These are phyloP conservation scores for Nephelium lappaceum DNA, from an alignment of 345 rosid genomes.

Conservation along the genomic window DNA sequence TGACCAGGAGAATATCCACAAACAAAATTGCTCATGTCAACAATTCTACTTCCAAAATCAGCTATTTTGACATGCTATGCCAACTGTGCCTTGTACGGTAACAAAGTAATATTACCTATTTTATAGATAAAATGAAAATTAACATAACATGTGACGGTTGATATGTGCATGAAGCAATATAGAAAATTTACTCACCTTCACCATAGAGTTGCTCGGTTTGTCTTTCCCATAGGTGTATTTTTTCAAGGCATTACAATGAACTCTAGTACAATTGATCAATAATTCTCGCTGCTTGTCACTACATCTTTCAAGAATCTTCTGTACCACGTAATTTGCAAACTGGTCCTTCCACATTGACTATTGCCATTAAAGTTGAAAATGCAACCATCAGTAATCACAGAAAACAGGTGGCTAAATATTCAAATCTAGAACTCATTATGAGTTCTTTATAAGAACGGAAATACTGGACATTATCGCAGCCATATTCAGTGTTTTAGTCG, in stretches of 20 bases:
- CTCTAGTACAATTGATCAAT: conserved; percentile 60
- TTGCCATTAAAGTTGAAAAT: conserved; percentile 5
- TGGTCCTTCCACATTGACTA: conserved; percentile 99
- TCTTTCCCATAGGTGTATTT: conserved; percentile 98
- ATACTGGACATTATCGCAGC: neutral
- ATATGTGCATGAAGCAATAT: neutral
- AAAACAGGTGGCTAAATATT: neutral
- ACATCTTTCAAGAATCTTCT: conserved; percentile 84
- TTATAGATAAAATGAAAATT: neutral
- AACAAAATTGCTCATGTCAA: too few species aligned
- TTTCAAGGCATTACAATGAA: conserved; percentile 79
- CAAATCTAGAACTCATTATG: neutral
- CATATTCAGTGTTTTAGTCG: neutral
- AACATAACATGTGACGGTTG: neutral
- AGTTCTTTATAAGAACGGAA: neutral
- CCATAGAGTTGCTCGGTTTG: conserved; percentile 84
- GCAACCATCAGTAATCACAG: neutral
- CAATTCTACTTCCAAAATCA: too few species aligned
- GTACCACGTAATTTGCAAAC: conserved; percentile 92
- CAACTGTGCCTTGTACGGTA: too few species aligned
- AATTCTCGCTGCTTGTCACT: conserved; percentile 67
- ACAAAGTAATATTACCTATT: too few species aligned
- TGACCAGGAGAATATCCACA: neutral
- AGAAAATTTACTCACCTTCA: conserved; percentile 57
- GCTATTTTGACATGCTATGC: too few species aligned